phyloP scores from a whole-genome alignment of 352 stramenopile species.

The Pythium utonaiense region DNA sequence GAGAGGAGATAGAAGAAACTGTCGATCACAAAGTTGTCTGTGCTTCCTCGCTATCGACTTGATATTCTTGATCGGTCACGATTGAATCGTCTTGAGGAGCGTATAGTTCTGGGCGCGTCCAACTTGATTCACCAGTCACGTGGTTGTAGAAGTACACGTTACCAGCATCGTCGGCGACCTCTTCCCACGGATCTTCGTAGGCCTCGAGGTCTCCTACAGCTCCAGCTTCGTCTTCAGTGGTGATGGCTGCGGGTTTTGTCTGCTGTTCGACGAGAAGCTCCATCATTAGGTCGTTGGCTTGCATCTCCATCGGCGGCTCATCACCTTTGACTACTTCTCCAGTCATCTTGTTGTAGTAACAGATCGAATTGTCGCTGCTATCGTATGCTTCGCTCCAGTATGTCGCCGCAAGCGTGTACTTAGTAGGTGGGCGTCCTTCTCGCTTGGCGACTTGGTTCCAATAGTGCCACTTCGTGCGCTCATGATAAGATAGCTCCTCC shows the following conservation, averaged over 20 bases:
- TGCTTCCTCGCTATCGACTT: background rate
- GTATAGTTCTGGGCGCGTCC: slow-evolving; percentile 30
- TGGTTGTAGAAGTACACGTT: slow-evolving; percentile 78
- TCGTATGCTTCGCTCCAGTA: slow-evolving; percentile 79
- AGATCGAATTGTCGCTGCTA: slow-evolving; percentile 50
- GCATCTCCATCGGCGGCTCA: slow-evolving; percentile 56
- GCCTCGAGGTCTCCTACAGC: background rate
- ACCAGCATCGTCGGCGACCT: slow-evolving; percentile 61
- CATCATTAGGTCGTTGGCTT: slow-evolving; percentile 65
- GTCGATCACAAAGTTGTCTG: background rate
- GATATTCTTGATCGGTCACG: background rate
- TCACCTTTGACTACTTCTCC: slow-evolving; percentile 48
- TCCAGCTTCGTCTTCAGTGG: background rate
- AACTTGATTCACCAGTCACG: slow-evolving; percentile 55
- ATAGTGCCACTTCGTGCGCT: slow-evolving; percentile 77
- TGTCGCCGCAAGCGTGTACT: slow-evolving; percentile 56
- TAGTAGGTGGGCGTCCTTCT: slow-evolving; percentile 31
- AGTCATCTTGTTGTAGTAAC: slow-evolving; percentile 73
- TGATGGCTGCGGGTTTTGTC: background rate
- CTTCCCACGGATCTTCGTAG: slow-evolving; percentile 47
- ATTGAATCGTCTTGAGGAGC: background rate
- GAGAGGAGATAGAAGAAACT: background rate
- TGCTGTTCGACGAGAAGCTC: slow-evolving; percentile 45
- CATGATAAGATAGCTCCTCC: slow-evolving; percentile 52
- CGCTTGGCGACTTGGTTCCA: slow-evolving; percentile 55